phyloP scores from a whole-genome alignment of 2,329 filamentous ascomycete species.

The Escovopsis sp. region DNA sequence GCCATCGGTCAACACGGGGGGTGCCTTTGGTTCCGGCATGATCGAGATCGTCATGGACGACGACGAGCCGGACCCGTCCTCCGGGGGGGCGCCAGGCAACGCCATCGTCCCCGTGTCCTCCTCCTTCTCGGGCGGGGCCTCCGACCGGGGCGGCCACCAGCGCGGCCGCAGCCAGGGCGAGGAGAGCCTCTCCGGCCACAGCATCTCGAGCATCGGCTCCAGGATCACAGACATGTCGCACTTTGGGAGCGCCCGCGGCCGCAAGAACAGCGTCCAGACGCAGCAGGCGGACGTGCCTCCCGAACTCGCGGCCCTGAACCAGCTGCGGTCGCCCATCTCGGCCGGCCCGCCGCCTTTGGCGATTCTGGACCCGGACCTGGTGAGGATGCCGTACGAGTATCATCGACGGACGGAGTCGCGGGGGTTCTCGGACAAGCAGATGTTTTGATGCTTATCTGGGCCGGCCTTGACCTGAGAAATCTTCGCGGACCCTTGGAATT shows the following conservation, averaged over 20 bases:
- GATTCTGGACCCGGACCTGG: slow-evolving; percentile 21
- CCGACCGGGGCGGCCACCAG: slow-evolving; percentile 31
- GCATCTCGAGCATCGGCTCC: slow-evolving; percentile 36
- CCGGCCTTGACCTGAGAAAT: too few relatives aligned
- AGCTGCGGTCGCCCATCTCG: slow-evolving; percentile 15
- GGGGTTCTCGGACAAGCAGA: slow-evolving; percentile 37
- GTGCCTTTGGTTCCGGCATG: slow-evolving; percentile 35
- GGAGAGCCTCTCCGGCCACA: too few relatives aligned
- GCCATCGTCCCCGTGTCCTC: slow-evolving; percentile 28
- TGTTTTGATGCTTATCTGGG: slow-evolving; percentile 26
- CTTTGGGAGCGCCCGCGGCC: slow-evolving; percentile 33
- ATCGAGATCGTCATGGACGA: slow-evolving; percentile 55
- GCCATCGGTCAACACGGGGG: slow-evolving; percentile 24
- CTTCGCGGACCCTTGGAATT: too few relatives aligned
- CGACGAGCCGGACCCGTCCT: slow-evolving; percentile 24
- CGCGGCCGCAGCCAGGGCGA: slow-evolving; percentile 42
- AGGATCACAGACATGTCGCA: slow-evolving; percentile 30
- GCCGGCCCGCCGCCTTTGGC: slow-evolving; percentile 16
- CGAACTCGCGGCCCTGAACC: slow-evolving; percentile 22
- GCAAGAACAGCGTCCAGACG: slow-evolving; percentile 24
- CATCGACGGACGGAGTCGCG: slow-evolving; percentile 28
- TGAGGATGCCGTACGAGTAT: slow-evolving; percentile 19
- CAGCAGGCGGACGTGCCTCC: slow-evolving; percentile 21
- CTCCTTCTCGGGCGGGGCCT: slow-evolving; percentile 29
- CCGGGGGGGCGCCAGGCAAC: slow-evolving; percentile 23